These are phyloP conservation scores for Diplotaxis tenuifolia DNA, from an alignment of 345 rosid species.

Conservation along the genomic window DNA sequence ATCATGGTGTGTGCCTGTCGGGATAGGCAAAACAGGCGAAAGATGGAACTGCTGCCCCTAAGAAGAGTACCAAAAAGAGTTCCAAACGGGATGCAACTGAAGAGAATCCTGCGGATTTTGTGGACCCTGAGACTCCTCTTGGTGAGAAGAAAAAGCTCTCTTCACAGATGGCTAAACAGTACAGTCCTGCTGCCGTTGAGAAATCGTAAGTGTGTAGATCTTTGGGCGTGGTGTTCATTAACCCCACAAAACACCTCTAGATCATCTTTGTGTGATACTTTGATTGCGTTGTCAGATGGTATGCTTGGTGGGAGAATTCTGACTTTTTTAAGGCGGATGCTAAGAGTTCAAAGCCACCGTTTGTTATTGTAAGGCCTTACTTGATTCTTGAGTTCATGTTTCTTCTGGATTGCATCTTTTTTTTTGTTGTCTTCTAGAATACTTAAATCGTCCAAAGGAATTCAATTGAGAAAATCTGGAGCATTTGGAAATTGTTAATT, in stretches of 20 bases:
- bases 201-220: constrained; percentile 61
- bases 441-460: not conserved
- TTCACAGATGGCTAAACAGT: constrained; percentile 82
- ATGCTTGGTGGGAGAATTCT: constrained; percentile 87
- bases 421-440: not conserved
- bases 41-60: constrained; percentile 42
- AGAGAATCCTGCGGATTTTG: constrained; percentile 68
- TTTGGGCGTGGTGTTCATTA: not conserved
- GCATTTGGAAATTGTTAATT: not conserved
- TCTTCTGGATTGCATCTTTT: not conserved
- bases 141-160: constrained; percentile 87
- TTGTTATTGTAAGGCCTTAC: constrained; percentile 60
- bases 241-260: not conserved
- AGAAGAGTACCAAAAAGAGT: constrained; percentile 69
- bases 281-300: constrained; percentile 65
- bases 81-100: constrained; percentile 55
- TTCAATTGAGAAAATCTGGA: not conserved
- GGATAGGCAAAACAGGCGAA: constrained; percentile 58
- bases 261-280: not conserved
- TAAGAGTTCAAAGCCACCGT: constrained; percentile 72
- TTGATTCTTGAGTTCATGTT: not conserved
- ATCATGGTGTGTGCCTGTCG: not conserved
- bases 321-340: constrained; percentile 71
- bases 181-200: constrained; percentile 77
- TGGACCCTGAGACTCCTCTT: constrained; percentile 69